Evolutionary conservation across 108 stramenopile genomes (phyloP), one percentile per base, ranked within the genome.

Genomic region (Nitzschia putrida): DNA sequence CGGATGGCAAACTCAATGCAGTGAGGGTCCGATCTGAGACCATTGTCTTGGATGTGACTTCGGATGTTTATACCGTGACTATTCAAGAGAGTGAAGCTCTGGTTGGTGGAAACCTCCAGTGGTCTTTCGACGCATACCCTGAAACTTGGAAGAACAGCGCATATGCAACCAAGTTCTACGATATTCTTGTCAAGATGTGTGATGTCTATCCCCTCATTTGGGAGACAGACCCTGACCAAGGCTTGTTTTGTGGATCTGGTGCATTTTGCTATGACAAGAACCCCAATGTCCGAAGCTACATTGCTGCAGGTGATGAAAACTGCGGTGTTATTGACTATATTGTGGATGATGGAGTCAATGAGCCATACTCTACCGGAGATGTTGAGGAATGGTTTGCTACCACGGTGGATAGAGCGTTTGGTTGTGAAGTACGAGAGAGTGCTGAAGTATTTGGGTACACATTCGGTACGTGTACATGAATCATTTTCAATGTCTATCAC

Each of bases 241-340:
- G 24, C 2, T 25, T 55, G 23, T 24, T 21, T 13, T 55, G 54
- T 55, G 54, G 54, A 24, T 55, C 54, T 2, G 54, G 54, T 13
- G 13, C 54, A 3, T 55, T 24, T 8, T 55, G 54, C 6, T 55
- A 24, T 6, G 54, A 55, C 22, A 22, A 55, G 54, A 22, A 24
- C 21, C 13, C 55, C 55, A 23, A 65, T 18, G 9, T 71, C 65
- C 37, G 21, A 73, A 4, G 13, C 73, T 20, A 44, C 73, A 11
- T 78, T 78, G 49, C 24, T 73, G 23, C 29, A 3, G 58, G 64
- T 14, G 77, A 78, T 63, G 77, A 72, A 9, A 60, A 64, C n/a
- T 66, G 72, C 8, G 73, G 68, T 42, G 55, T 78, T 34, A 26
- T 38, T 57, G 79, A 63, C 16, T 34, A 34, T 4, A 34, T 34